Evolutionary conservation across 371 early-diverging fungal genomes (phyloP), one percentile per base, ranked within the genome.

Genomic region (Mycotypha africana): DNA sequence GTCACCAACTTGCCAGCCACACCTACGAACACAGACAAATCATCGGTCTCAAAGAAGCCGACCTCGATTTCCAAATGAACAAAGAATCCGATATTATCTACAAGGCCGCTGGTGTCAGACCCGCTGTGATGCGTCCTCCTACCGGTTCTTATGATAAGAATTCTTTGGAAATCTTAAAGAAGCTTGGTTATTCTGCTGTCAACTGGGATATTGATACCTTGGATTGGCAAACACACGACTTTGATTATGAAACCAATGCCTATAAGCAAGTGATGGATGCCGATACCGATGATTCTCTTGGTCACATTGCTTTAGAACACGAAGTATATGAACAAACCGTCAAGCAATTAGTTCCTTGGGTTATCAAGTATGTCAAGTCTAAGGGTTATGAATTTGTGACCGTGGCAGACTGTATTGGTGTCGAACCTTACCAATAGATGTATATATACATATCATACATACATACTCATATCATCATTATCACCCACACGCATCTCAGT

Each of bases 181-280:
- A 59, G 1, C 42, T 76, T 30, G 72, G 72, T 19, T 70, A 71
- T 47, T 59, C 49, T 24, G 62, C 72, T 24, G 60, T 75, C 25
- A 57, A 62, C 42, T 79, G 79, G 79, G 70, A 74, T 47, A 51
- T 74, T 35, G 79, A 79, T 53, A 62, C 70, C 15, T 47, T 62
- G 38, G 79, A 79, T 47, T 79, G 67, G 67, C 17, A 25, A 5
- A 43, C 43, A 1, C 56, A 62, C 25, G 43, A 49, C 37, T 41
- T 71, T 2, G 26, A 28, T 4, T 15, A 34, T 2, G 65, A 67
- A 42, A 20, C 56, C 25, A 7, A 20, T 1, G 44, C 48, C 7
- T 52, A 52, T 33, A 32, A 48, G 5, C 47, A 42, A 5, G 42
- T 65, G 17, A 50, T 48, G 2, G 23, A 49, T 12, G 53, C 49